Evolutionary conservation across 257 asterid species (phyloP).

Genomic region (Leonotis leonurus): DNA sequence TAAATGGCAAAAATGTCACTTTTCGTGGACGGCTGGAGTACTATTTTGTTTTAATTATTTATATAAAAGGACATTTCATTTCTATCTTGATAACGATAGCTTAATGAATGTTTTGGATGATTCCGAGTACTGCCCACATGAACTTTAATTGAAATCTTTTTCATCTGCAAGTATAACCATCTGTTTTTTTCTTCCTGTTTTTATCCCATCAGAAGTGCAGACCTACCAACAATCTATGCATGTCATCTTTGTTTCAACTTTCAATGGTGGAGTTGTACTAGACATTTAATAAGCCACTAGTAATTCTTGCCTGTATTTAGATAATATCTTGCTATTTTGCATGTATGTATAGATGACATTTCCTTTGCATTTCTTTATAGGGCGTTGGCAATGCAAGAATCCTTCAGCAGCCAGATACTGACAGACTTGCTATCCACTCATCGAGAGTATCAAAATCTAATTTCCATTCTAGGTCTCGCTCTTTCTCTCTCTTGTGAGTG

Average conservation of each 20-base stretch:
- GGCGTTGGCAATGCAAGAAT: conserved; percentile 51
- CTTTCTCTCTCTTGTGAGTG: conserved; percentile 12
- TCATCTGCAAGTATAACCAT: too few species aligned
- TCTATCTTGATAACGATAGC: background rate
- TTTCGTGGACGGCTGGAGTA: too few species aligned
- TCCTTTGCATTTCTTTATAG: conserved; percentile 30
- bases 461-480: conserved; percentile 63
- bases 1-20: too few species aligned
- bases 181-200: background rate
- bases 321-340: background rate
- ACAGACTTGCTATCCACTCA: conserved; percentile 77
- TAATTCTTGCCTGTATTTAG: background rate
- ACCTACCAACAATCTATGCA: background rate
- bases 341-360: conserved; percentile 6
- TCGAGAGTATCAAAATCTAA: conserved; percentile 65
- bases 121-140: background rate
- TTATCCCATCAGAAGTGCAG: background rate
- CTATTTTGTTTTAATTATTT: too few species aligned
- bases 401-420: conserved; percentile 51
- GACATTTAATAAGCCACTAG: background rate
- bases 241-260: background rate
- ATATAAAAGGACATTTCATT: background rate
- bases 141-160: background rate
- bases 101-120: background rate
- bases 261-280: background rate